Evolutionary conservation across 1,284 basidiomycete genomes (phyloP).

Genomic region (Puccinia coronata): DNA sequence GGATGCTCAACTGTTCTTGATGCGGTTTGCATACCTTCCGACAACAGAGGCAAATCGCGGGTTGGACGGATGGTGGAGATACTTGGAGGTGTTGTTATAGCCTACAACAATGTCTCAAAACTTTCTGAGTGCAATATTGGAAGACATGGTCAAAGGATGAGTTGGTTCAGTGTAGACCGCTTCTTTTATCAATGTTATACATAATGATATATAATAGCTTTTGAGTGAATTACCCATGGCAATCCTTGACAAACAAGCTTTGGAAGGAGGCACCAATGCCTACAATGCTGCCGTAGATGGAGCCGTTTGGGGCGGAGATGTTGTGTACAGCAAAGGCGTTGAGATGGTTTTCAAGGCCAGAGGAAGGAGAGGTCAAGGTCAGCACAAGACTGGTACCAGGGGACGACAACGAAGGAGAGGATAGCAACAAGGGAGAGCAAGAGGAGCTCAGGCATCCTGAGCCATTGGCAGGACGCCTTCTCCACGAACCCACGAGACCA

Average conservation of each 20-base stretch:
- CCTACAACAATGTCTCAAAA: conserved; percentile 52
- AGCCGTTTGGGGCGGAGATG: conserved; percentile 40
- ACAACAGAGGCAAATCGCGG: conserved; percentile 55
- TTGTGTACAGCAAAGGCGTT: conserved; percentile 29
- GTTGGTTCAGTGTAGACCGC: background rate
- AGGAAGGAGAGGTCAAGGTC: conserved; percentile 21
- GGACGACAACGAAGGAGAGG: conserved; percentile 29
- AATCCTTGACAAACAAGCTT: conserved; percentile 45
- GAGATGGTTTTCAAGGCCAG: conserved; percentile 20
- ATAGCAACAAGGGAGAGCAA: conserved; percentile 29
- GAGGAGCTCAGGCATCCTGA: conserved; percentile 26
- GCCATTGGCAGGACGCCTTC: conserved; percentile 5
- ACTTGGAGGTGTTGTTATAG: conserved; percentile 58
- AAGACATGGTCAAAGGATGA: no score
- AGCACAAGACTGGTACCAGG: conserved; percentile 26
- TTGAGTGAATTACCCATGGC: conserved; percentile 39
- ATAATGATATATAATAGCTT: no score
- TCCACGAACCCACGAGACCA: background rate
- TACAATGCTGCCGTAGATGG: conserved; percentile 45
- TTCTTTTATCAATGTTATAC: background rate
- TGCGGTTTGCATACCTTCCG: conserved; percentile 53
- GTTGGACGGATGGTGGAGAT: conserved; percentile 55
- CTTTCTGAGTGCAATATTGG: no score
- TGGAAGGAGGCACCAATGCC: conserved; percentile 42
- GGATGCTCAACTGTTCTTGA: conserved; percentile 42